Percentiles rank a stretch among this genome's conserved stretches.
These are phyloP conservation scores for Hanseniaspora vineae DNA, from an alignment of 805 yeast species.

Conservation along the genomic window DNA sequence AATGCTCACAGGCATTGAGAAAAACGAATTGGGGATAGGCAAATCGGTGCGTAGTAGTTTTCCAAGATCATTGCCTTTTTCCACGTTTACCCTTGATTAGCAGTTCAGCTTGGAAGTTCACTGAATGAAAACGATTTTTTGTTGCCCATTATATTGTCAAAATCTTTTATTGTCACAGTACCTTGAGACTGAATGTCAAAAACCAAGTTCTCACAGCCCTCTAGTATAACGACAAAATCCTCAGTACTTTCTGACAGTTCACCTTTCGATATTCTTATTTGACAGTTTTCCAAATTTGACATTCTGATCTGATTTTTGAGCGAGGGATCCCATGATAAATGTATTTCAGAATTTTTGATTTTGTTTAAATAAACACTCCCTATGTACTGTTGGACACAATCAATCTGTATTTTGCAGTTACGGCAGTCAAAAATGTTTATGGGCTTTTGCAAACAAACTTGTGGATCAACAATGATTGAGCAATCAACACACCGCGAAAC, in stretches of 20 bases:
- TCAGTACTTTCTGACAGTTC: not conserved
- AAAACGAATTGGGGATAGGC: too few species aligned
- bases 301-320: constrained; percentile 16
- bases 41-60: too few species aligned
- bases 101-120: too few species aligned
- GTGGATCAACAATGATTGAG: not conserved
- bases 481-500: not conserved
- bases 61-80: too few species aligned
- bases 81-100: too few species aligned
- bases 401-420: constrained; percentile 11
- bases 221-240: constrained; percentile 16
- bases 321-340: constrained; percentile 6
- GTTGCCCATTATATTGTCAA: constrained; percentile 8
- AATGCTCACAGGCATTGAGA: too few species aligned
- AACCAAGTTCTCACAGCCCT: constrained; percentile 12
- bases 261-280: constrained; percentile 7
- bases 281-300: constrained; percentile 13
- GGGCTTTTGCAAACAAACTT: not conserved
- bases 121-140: not conserved
- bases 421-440: constrained; percentile 1
- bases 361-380: too few species aligned
- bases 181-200: constrained; percentile 11
- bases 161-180: constrained; percentile 13
- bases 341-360: constrained; percentile 9
- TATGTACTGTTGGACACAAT: not conserved